A percentile compares a stretch with the other conserved stretches of the same genome.
Conservation (phyloP, 148 eudicot genomes). For the Fagopyrum homotropicum region DNA sequence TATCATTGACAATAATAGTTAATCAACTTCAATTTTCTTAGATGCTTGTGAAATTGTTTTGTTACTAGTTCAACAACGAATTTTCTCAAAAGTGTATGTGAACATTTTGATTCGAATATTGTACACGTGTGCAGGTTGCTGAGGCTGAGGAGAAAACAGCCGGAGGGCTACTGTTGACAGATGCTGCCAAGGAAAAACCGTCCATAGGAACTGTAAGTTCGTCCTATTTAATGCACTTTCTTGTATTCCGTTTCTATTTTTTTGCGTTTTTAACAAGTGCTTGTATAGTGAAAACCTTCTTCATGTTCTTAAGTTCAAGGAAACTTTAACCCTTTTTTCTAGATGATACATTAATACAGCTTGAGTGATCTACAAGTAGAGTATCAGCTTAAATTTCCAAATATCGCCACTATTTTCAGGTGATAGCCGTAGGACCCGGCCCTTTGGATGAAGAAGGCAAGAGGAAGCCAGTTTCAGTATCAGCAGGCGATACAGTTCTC, state of each 20-base stretch:
- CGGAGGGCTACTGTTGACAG: constrained; percentile 72
- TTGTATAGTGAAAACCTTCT: background rate
- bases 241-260: background rate
- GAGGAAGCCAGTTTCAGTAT: constrained; percentile 47
- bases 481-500: constrained; percentile 69
- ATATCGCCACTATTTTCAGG: constrained; percentile 24
- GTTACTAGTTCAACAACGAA: background rate
- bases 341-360: background rate
- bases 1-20: background rate
- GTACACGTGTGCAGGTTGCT: constrained; percentile 41
- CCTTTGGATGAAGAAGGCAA: constrained; percentile 73
- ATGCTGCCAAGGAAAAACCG: constrained; percentile 80
- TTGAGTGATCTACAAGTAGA: background rate
- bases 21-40: background rate
- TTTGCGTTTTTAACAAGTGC: background rate
- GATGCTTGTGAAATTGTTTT: background rate
- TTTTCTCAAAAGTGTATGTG: background rate
- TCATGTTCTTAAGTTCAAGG: background rate
- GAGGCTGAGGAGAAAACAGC: constrained; percentile 78
- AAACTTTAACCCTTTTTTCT: background rate
- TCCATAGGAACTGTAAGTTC: constrained; percentile 73
- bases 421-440: constrained; percentile 81
- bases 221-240: background rate
- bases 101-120: background rate
- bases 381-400: background rate